Percentiles rank a stretch among this genome's conserved stretches.
These are phyloP conservation scores for Priceomyces fermenticarens DNA, from an alignment of 805 yeast species.

Conservation along the genomic window DNA sequence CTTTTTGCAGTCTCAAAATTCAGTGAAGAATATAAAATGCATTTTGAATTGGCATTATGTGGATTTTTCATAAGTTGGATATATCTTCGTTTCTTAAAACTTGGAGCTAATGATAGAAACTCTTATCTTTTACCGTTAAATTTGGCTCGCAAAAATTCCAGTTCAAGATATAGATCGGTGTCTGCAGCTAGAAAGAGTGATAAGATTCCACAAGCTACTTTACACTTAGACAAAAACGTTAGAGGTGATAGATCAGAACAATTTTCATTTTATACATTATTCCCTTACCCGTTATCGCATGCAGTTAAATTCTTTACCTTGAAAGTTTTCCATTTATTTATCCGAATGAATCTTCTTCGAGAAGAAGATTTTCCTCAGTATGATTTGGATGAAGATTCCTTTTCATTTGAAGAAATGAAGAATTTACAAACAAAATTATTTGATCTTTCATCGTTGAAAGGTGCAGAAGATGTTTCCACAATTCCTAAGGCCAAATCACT, in stretches of 20 bases:
- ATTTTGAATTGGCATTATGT: slow-evolving; percentile 19
- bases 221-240: slow-evolving; percentile 16
- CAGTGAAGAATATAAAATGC: slow-evolving; percentile 26
- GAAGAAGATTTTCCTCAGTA: slow-evolving; percentile 20
- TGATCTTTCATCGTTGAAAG: slow-evolving; percentile 39
- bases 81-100: slow-evolving; percentile 37
- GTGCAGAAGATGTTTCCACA: slow-evolving; percentile 34
- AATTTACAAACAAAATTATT: slow-evolving; percentile 34
- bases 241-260: slow-evolving; percentile 28
- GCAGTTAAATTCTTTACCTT: slow-evolving; percentile 18
- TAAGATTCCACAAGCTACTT: slow-evolving; percentile 2
- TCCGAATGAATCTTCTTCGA: slow-evolving; percentile 20
- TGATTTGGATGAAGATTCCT: slow-evolving; percentile 19
- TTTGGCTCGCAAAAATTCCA: slow-evolving; percentile 15
- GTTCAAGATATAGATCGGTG: slow-evolving; percentile 8
- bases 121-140: slow-evolving; percentile 39
- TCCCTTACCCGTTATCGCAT: slow-evolving; percentile 38
- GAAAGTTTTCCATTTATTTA: slow-evolving; percentile 18
- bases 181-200: background rate
- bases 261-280: slow-evolving; percentile 38
- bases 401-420: slow-evolving; percentile 26
- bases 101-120: slow-evolving; percentile 42
- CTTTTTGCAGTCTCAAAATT: slow-evolving; percentile 21
- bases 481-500: slow-evolving; percentile 26
- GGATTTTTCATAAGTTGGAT: slow-evolving; percentile 39